phyloP scores from a whole-genome alignment of 371 early-diverging fungal species.

The Lichtheimia hyalospora region DNA sequence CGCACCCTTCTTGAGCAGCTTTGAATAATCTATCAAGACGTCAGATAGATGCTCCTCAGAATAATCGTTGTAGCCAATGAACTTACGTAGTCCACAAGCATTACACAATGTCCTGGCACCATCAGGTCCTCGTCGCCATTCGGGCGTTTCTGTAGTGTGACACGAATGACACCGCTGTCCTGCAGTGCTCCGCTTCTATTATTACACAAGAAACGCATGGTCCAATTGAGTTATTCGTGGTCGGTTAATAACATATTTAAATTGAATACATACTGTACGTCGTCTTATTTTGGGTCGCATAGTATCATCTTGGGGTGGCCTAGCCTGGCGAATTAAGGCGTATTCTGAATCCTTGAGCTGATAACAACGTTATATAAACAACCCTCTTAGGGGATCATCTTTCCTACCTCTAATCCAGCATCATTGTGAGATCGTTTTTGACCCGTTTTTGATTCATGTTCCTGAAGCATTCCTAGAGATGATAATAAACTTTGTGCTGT shows the following conservation, averaged over 20 bases:
- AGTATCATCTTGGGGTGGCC: conserved; percentile 20
- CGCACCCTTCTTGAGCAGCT: conserved; percentile 14
- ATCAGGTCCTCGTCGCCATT: conserved; percentile 75
- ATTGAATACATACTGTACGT: conserved; percentile 21
- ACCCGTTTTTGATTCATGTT: conserved; percentile 1
- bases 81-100: conserved; percentile 64
- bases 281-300: conserved; percentile 27
- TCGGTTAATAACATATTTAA: not conserved
- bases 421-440: conserved; percentile 1
- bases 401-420: not conserved
- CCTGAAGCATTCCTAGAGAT: not conserved
- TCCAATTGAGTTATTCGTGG: not conserved
- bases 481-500: conserved; percentile 8
- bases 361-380: not conserved
- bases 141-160: conserved; percentile 62
- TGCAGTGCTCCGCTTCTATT: conserved; percentile 15
- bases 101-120: conserved; percentile 70
- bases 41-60: not conserved
- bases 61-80: not conserved
- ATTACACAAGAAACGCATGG: not conserved
- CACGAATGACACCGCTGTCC: conserved; percentile 54
- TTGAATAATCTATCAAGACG: conserved; percentile 11
- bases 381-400: not conserved
- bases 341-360: conserved; percentile 19
- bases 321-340: conserved; percentile 27